Evolutionary conservation across 2,329 filamentous ascomycete genomes (phyloP).

Genomic region (Didymella arachidicola): DNA sequence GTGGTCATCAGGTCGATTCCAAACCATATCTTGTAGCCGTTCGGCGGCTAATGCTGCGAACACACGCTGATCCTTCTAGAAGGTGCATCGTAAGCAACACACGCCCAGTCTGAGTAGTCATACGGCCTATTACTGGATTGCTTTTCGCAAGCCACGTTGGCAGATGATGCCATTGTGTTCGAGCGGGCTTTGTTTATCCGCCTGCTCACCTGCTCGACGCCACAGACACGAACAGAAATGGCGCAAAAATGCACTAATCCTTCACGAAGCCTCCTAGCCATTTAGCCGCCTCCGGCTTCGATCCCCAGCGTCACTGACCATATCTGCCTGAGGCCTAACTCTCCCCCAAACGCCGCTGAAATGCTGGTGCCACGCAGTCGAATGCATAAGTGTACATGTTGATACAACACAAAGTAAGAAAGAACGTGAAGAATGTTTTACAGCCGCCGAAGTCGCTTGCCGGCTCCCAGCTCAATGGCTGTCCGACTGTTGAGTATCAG

Average conservation of each 20-base stretch:
- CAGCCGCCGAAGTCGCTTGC: conserved; percentile 45
- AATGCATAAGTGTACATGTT: conserved; percentile 29
- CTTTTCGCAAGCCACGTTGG: not conserved
- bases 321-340: conserved; percentile 7
- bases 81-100: not conserved
- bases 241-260: conserved; percentile 19
- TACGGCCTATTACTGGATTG: conserved; percentile 2
- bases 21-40: conserved; percentile 13
- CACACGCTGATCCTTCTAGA: conserved; percentile 23
- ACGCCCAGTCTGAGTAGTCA: not conserved
- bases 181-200: conserved; percentile 8
- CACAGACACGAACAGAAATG: conserved; percentile 15
- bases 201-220: conserved; percentile 15
- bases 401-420: conserved; percentile 27
- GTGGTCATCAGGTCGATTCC: conserved; percentile 10
- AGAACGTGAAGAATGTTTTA: conserved; percentile 15
- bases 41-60: conserved; percentile 23
- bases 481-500: conserved; percentile 46
- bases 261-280: conserved; percentile 15
- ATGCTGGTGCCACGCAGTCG: conserved; percentile 34
- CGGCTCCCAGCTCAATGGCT: conserved; percentile 49
- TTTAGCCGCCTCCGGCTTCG: conserved; percentile 12
- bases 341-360: conserved; percentile 26
- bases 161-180: not conserved
- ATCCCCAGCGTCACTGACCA: conserved; percentile 6